Evolutionary conservation across 148 eudicot genomes (phyloP).

Genomic region (Persicaria tinctoria): DNA sequence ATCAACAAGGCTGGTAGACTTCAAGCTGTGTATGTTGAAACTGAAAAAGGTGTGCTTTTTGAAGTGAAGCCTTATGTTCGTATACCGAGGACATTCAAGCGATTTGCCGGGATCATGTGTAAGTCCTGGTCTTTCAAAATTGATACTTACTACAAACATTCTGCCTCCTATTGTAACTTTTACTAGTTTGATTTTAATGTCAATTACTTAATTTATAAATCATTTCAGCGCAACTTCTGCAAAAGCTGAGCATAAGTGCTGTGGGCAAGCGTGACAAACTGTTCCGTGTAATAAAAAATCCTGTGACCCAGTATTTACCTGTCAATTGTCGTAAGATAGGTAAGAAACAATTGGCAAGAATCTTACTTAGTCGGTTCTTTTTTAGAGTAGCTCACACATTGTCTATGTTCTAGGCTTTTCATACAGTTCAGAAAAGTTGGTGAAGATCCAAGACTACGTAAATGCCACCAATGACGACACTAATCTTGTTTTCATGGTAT

Average conservation of each 20-base stretch:
- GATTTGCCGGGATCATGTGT: conserved; percentile 95
- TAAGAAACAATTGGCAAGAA: conserved; percentile 14
- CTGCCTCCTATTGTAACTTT: background rate
- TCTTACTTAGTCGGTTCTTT: background rate
- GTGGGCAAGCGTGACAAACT: conserved; percentile 83
- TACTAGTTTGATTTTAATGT: background rate
- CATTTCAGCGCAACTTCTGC: conserved; percentile 79
- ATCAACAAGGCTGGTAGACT: conserved; percentile 76
- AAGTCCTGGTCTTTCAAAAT: conserved; percentile 23
- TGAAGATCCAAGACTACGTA: conserved; percentile 68
- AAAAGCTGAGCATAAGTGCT: conserved; percentile 74
- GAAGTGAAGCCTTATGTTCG: conserved; percentile 90
- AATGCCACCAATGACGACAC: conserved; percentile 42
- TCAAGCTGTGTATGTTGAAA: conserved; percentile 76
- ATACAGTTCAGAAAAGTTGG: conserved; percentile 82
- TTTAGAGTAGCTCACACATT: background rate
- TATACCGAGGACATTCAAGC: conserved; percentile 86
- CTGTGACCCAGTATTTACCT: conserved; percentile 87
- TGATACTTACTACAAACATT: background rate
- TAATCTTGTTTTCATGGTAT: conserved; percentile 88
- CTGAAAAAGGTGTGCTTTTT: conserved; percentile 80
- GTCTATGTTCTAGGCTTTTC: conserved; percentile 56
- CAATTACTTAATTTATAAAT: conserved; percentile 8
- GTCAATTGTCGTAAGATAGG: conserved; percentile 76
- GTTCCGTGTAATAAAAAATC: conserved; percentile 77